Evolutionary conservation across 768 basidiomycete species (phyloP).

Genomic region (Tricholoma sp.): DNA sequence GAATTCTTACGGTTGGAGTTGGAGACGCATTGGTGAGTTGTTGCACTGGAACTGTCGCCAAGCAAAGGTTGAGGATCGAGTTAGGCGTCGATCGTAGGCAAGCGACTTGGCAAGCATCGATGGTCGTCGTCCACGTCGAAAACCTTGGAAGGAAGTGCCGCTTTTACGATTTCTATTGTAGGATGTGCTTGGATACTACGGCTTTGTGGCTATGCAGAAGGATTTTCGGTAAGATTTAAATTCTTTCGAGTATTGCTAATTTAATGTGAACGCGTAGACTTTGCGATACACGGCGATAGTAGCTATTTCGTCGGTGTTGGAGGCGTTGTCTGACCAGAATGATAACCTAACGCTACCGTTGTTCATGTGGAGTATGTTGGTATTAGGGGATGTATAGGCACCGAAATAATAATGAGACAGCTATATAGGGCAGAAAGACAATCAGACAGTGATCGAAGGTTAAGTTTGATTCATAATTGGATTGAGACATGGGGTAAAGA

Average conservation of each 20-base stretch:
- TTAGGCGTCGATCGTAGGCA: slow-evolving; percentile 93
- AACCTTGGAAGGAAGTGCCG: slow-evolving; percentile 87
- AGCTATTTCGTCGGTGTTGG: slow-evolving; percentile 66
- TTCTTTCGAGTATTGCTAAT: background rate
- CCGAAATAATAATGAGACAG: background rate
- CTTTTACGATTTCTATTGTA: slow-evolving; percentile 72
- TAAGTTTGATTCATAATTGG: too few species aligned
- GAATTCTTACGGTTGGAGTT: slow-evolving; percentile 83
- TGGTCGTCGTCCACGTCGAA: slow-evolving; percentile 87
- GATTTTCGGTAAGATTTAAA: slow-evolving; percentile 67
- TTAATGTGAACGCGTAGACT: slow-evolving; percentile 43
- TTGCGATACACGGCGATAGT: slow-evolving; percentile 61
- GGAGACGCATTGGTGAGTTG: slow-evolving; percentile 85
- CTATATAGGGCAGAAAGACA: too few species aligned
- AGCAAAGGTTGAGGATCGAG: background rate
- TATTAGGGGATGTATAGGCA: slow-evolving; percentile 40
- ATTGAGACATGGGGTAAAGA: too few species aligned
- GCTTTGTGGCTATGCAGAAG: slow-evolving; percentile 59
- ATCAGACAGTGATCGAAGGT: too few species aligned
- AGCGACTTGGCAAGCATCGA: slow-evolving; percentile 69
- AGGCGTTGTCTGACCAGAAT: slow-evolving; percentile 93
- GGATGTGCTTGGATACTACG: slow-evolving; percentile 68
- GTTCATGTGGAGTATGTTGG: slow-evolving; percentile 89
- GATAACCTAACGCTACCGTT: slow-evolving; percentile 96
- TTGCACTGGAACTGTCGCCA: background rate